Base-by-base conservation (phyloP, 2,329 filamentous ascomycete species). In the Fusarium sp. region DNA sequence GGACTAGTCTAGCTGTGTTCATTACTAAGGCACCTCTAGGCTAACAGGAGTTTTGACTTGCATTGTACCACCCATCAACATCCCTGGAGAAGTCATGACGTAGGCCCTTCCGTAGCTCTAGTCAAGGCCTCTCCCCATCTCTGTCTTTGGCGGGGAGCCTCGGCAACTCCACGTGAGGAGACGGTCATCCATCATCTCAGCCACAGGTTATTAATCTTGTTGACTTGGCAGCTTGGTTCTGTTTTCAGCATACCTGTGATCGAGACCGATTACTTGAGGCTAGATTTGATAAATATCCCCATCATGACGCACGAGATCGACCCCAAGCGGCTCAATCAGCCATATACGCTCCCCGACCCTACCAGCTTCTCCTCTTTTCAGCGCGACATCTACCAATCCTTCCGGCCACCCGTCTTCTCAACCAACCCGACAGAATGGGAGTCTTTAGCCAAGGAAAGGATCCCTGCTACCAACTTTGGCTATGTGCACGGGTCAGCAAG, bases 401-500 rank as follows among this genome's bases (percentile, higher is more conserved):
- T 68, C 29, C 60, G 53, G 10, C 49, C 65, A 9, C 66, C 66
- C 7, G 3, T 49, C 17, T 63, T 68, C 21, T 67, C 65, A 27
- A 68, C 65, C 8, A 65, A 60, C 13, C 52, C 65, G 4, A 54
- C 55, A 13, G 31, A 65, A 62, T 68, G 65, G 66, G 66, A 68
- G n/a, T 46, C 52, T 0, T 17, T 67, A 11, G 66, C 66, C 4
- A 61, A 42, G 19, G 45, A 63, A 19, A 63, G 57, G 10, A 53
- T 67, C 15, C 63, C 66, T 2, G 32, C 50, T 3, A 27, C 63
- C 14, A 67, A 66, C 8, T 88, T 82, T 69, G 83, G 83, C 59
- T 89, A 89, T 73, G 81, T 88, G 21, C 77, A 80, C 14, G 85
- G 86, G n/a, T 85, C 84, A 7, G 86, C 86, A 1, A 85, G 86